phyloP scores from a whole-genome alignment of 139 green algal genomes.

The Chlorella sp. region DNA sequence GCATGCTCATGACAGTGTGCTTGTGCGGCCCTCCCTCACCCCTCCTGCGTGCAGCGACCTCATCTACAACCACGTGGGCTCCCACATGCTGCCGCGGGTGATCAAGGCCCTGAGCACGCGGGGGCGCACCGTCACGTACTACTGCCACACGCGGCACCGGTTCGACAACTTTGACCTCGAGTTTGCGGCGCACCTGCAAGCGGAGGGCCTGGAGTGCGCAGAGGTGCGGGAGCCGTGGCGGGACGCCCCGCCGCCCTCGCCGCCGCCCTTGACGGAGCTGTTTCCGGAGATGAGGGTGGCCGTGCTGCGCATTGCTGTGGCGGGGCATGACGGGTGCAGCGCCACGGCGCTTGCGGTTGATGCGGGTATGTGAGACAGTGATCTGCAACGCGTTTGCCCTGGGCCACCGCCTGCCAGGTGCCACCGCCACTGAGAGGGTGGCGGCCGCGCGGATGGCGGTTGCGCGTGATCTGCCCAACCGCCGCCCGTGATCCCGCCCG shows the following conservation, averaged over 20 bases:
- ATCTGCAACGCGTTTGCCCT: no score
- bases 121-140: conserved; percentile 15
- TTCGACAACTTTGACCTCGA: conserved; percentile 18
- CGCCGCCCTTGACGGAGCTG: conserved; percentile 28
- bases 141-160: conserved; percentile 30
- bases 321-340: neutral
- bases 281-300: conserved; percentile 18
- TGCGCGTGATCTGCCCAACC: no score
- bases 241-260: conserved; percentile 13
- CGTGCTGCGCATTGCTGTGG: conserved; percentile 4
- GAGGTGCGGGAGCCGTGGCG: conserved; percentile 14
- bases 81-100: conserved; percentile 6
- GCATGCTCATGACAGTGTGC: no score
- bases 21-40: no score
- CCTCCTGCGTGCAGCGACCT: conserved; percentile 15
- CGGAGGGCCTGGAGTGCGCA: neutral
- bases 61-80: conserved; percentile 26
- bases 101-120: conserved; percentile 4
- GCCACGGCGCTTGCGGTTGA: no score
- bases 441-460: no score
- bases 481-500: no score
- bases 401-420: no score
- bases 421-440: no score
- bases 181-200: conserved; percentile 6
- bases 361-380: no score